These are phyloP conservation scores for Astrocystis sublimbata DNA, from an alignment of 495 filamentous ascomycete species.

Conservation along the genomic window DNA sequence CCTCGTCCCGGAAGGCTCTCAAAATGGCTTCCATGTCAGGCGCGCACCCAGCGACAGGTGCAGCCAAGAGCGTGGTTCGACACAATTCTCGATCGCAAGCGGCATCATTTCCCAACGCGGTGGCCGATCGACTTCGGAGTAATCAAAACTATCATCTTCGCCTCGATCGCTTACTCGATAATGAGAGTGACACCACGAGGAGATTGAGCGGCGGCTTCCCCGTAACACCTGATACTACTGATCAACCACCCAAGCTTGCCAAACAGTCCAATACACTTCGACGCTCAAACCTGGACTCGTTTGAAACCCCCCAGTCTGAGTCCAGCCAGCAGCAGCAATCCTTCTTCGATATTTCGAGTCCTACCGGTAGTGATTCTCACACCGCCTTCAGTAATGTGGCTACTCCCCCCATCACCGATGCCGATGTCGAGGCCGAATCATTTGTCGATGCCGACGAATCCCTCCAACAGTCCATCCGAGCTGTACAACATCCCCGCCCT, in stretches of 20 bases:
- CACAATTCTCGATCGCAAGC: constrained; percentile 28
- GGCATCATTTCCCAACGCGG: constrained; percentile 23
- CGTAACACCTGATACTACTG: constrained; percentile 51
- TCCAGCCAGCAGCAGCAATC: constrained; percentile 51
- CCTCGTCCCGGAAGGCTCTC: constrained; percentile 22
- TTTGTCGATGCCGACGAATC: constrained; percentile 50
- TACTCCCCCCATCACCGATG: constrained; percentile 58
- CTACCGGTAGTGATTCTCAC: constrained; percentile 45
- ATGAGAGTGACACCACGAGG: constrained; percentile 24
- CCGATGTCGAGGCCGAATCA: constrained; percentile 54
- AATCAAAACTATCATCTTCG: constrained; percentile 29
- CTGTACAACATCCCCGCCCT: constrained; percentile 42
- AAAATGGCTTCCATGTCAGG: constrained; percentile 27
- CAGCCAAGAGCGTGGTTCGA: no score
- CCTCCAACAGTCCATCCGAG: constrained; percentile 39
- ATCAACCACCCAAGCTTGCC: constrained; percentile 26
- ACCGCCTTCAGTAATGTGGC: constrained; percentile 55
- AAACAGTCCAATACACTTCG: constrained; percentile 37
- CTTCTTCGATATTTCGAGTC: constrained; percentile 48
- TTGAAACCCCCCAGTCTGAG: constrained; percentile 37
- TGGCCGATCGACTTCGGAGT: constrained; percentile 44
- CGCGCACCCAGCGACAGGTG: constrained; percentile 38
- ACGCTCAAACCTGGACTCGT: constrained; percentile 36
- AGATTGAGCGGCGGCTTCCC: constrained; percentile 38
- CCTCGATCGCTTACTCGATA: constrained; percentile 22